These are phyloP conservation scores for Solanum neorickii DNA, from an alignment of 257 asterid genomes.

Conservation along the genomic window DNA sequence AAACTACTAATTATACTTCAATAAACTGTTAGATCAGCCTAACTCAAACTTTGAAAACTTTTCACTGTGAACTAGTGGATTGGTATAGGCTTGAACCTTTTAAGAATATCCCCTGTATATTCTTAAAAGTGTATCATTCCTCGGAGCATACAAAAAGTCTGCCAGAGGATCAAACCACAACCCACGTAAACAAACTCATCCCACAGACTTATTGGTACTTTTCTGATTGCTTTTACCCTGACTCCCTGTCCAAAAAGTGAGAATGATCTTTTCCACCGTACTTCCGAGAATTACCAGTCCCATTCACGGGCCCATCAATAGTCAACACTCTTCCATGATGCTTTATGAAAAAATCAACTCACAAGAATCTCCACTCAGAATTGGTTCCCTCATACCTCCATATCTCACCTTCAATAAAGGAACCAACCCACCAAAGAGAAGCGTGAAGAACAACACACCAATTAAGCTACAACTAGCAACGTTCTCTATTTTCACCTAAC, in stretches of 20 bases:
- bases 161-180: slow-evolving; percentile 46
- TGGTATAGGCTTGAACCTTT: too few relatives aligned
- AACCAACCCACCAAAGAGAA: background rate
- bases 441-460: background rate
- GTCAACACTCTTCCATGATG: slow-evolving; percentile 62
- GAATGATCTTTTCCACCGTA: slow-evolving; percentile 15
- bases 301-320: slow-evolving; percentile 24
- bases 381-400: background rate
- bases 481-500: background rate
- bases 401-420: too few relatives aligned
- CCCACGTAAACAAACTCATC: slow-evolving; percentile 25
- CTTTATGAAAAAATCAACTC: background rate
- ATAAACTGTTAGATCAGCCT: too few relatives aligned
- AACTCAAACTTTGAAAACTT: too few relatives aligned
- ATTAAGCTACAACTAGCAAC: background rate
- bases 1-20: too few relatives aligned
- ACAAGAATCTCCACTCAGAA: background rate
- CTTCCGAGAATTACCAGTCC: slow-evolving; percentile 23
- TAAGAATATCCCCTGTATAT: too few relatives aligned
- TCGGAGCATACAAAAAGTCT: background rate
- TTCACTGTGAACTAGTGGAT: too few relatives aligned
- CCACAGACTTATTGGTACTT: background rate
- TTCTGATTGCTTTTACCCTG: background rate
- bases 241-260: slow-evolving; percentile 12
- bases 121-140: slow-evolving; percentile 3